These are phyloP conservation scores for Botryotinia convoluta DNA, from an alignment of 2,329 filamentous ascomycete genomes.

Conservation along the genomic window DNA sequence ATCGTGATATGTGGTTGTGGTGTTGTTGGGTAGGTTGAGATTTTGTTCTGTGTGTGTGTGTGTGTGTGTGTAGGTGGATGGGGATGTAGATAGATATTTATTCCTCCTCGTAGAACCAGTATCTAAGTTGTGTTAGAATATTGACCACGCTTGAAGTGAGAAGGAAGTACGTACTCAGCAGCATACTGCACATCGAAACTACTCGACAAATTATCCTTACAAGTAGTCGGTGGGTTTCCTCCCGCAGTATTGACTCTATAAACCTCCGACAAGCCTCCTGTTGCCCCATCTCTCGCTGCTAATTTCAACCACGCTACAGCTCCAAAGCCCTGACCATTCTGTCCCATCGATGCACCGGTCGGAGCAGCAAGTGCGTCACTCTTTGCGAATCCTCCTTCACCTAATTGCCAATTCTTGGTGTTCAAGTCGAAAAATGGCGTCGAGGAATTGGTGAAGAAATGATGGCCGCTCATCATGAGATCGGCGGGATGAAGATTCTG, in stretches of 20 bases:
- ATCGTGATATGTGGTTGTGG: not conserved
- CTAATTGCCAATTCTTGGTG: slow-evolving; percentile 52
- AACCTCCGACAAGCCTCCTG: slow-evolving; percentile 66
- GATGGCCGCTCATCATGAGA: slow-evolving; percentile 67
- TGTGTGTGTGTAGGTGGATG: not conserved
- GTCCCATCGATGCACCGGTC: slow-evolving; percentile 55
- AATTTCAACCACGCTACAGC: slow-evolving; percentile 83
- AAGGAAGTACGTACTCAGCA: slow-evolving; percentile 68
- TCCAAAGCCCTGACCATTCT: slow-evolving; percentile 54
- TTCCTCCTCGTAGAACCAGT: slow-evolving; percentile 35
- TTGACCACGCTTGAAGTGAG: not conserved
- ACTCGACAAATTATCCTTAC: slow-evolving; percentile 56
- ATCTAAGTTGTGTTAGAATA: slow-evolving; percentile 27
- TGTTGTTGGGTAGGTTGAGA: not conserved
- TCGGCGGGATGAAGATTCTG: slow-evolving; percentile 51
- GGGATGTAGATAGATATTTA: not conserved
- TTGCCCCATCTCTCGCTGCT: slow-evolving; percentile 52
- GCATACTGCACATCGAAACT: slow-evolving; percentile 76
- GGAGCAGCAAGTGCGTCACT: slow-evolving; percentile 62
- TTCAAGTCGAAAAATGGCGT: slow-evolving; percentile 81
- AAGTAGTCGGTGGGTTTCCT: slow-evolving; percentile 71
- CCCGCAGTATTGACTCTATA: slow-evolving; percentile 85
- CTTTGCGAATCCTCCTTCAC: slow-evolving; percentile 62
- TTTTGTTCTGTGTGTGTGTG: not conserved
- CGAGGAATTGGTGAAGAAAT: slow-evolving; percentile 71